Conservation (phyloP, 495 filamentous ascomycete species). For the Aspergillus avenaceus region DNA sequence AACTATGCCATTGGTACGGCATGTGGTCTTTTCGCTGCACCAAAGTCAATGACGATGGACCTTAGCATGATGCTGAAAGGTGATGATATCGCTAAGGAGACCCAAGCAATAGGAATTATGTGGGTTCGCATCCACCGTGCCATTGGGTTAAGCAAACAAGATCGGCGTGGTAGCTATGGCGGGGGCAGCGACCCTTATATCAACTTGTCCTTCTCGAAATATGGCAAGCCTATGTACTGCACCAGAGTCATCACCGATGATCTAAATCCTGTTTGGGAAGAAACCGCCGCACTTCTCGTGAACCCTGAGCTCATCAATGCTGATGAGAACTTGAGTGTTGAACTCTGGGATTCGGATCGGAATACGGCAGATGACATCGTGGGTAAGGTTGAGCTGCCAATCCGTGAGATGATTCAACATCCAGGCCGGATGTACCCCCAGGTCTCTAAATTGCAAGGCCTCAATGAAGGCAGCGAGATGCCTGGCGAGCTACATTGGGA, state of each 20-base stretch:
- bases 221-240: constrained; percentile 96
- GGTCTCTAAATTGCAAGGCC: constrained; percentile 75
- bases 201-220: constrained; percentile 71
- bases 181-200: constrained; percentile 96
- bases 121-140: constrained; percentile 91
- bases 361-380: constrained; percentile 89
- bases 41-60: constrained; percentile 93
- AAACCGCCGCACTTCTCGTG: constrained; percentile 81
- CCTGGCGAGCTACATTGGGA: constrained; percentile 94
- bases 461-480: constrained; percentile 82
- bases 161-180: constrained; percentile 72
- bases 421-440: constrained; percentile 89
- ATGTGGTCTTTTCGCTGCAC: constrained; percentile 85
- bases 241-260: constrained; percentile 93
- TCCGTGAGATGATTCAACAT: constrained; percentile 92
- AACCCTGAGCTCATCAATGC: constrained; percentile 87
- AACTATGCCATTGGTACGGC: constrained; percentile 92
- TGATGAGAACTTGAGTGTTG: constrained; percentile 85
- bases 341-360: constrained; percentile 91
- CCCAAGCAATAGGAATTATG: constrained; percentile 75
- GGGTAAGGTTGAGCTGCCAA: constrained; percentile 87
- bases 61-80: constrained; percentile 85
- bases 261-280: constrained; percentile 89
- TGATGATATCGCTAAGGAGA: constrained; percentile 87
- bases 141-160: constrained; percentile 84